phyloP scores from a whole-genome alignment of 2,329 filamentous ascomycete species.

The Talaromyces rugulosus region DNA sequence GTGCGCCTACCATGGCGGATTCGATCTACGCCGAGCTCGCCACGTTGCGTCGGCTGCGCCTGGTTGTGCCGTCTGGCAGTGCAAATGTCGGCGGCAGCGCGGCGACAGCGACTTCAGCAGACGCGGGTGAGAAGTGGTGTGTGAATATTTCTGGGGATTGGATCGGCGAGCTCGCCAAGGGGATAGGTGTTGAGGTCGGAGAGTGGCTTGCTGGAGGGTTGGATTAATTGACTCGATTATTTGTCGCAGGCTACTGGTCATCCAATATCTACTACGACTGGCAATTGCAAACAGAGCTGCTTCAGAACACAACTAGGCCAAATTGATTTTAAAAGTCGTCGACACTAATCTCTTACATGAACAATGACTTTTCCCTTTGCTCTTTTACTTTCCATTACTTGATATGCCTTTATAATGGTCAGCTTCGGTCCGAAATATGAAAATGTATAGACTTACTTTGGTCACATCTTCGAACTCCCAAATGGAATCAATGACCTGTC shows the following conservation, averaged over 20 bases:
- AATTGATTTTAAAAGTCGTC: not conserved
- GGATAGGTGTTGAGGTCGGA: conserved; percentile 43
- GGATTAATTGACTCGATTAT: conserved; percentile 22
- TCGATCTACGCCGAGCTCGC: conserved; percentile 43
- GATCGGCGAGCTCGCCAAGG: conserved; percentile 42
- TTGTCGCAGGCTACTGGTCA: not conserved
- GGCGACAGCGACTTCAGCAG: conserved; percentile 32
- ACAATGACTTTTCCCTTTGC: conserved; percentile 7
- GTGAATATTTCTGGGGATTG: conserved; percentile 45
- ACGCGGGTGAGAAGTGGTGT: conserved; percentile 45
- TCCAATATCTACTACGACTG: not conserved
- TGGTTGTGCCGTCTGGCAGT: conserved; percentile 41
- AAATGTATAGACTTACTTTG: not conserved
- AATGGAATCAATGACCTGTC: conserved; percentile 2
- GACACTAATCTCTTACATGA: conserved; percentile 1
- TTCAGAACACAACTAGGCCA: not conserved
- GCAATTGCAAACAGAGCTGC: not conserved
- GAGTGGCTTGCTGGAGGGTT: conserved; percentile 40
- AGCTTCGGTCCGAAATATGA: not conserved
- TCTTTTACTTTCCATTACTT: conserved; percentile 7
- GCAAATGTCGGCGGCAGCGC: conserved; percentile 19
- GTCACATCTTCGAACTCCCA: conserved; percentile 9
- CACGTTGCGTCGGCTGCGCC: conserved; percentile 42
- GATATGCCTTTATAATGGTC: conserved; percentile 2
- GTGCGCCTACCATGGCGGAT: conserved; percentile 37